Base-by-base conservation (phyloP, 108 stramenopile genomes). In the Bacterosira constricta region DNA sequence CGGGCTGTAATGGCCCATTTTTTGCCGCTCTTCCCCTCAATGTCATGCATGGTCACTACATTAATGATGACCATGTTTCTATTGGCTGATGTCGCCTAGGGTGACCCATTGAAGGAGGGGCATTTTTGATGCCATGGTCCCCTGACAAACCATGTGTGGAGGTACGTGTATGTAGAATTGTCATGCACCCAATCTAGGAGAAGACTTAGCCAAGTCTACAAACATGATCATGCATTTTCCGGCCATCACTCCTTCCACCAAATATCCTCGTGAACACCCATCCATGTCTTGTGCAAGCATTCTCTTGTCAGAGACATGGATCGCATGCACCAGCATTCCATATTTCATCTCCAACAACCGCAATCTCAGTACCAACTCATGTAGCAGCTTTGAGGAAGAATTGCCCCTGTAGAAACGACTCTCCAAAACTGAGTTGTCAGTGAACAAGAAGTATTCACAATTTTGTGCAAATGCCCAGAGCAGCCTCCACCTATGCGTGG, bases 211-310 rank as follows among this genome's bases (percentile, higher is more conserved):
- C 20, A 79, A 4, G 21, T 71, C 71, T 32, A 79, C 38, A 26
- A 66, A 79, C 0, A 32, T 38, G 2, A 79, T 46, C 77, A 79
- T 73, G 0, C 42, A 53, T 3, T 51, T 31, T 1, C 69, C 76
- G 0, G 38, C 41, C 31, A 71, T 26, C 0, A 71, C 66, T 23
- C 69, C 69, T 35, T 70, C 76, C 1, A 66, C 1, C 2, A 77
- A 34, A 27, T 13, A 23, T 20, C 76, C 76, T 0, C 50, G 32
- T 0, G 69, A 71, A 6, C 55, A 49, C 11, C 76, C 76, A 35
- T 77, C 76, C 0, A 55, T 77, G 0, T 69, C 76, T 10, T 72
- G 46, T 7, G 64, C 76, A 27, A 77, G 71, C 69, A 77, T 64
- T 6, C 62, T 31, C 34, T 47, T 56, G 7, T 69, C 76, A 6